Evolutionary conservation across 805 yeast species (phyloP).

Genomic region (Wickerhamomyces queroliae): DNA sequence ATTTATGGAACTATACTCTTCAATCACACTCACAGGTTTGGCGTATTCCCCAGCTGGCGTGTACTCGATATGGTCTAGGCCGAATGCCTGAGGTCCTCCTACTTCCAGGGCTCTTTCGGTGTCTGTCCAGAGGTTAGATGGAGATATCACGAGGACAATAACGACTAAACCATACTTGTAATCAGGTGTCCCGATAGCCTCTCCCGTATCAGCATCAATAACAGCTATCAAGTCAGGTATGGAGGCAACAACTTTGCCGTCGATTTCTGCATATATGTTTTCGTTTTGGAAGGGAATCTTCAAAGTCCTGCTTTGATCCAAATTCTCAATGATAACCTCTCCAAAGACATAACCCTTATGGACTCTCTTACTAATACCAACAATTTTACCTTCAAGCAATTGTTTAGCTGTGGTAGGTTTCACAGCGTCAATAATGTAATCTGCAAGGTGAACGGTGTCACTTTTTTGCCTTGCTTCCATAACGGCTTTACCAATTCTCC

Average conservation of each 20-base stretch:
- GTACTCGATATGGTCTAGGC: constrained; percentile 28
- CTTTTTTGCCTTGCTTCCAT: constrained; percentile 29
- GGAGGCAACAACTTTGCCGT: constrained; percentile 28
- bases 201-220: constrained; percentile 37
- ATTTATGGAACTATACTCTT: constrained; percentile 19
- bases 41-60: constrained; percentile 28
- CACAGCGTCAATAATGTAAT: constrained; percentile 30
- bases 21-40: constrained; percentile 30
- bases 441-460: constrained; percentile 30
- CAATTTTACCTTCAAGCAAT: constrained; percentile 37
- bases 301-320: constrained; percentile 11
- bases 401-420: constrained; percentile 25
- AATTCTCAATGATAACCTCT: constrained; percentile 30
- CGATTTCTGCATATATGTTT: constrained; percentile 31
- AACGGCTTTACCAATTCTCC: constrained; percentile 44
- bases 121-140: constrained; percentile 31
- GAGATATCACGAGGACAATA: constrained; percentile 33
- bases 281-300: constrained; percentile 46
- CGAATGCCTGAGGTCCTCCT: constrained; percentile 31
- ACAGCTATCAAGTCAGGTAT: constrained; percentile 43
- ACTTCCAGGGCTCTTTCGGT: constrained; percentile 27
- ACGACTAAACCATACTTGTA: constrained; percentile 40
- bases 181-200: constrained; percentile 45
- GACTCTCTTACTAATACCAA: constrained; percentile 35
- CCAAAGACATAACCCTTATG: constrained; percentile 41